phyloP scores from a whole-genome alignment of 1,284 basidiomycete genomes.

The Cryptococcus sp. region DNA sequence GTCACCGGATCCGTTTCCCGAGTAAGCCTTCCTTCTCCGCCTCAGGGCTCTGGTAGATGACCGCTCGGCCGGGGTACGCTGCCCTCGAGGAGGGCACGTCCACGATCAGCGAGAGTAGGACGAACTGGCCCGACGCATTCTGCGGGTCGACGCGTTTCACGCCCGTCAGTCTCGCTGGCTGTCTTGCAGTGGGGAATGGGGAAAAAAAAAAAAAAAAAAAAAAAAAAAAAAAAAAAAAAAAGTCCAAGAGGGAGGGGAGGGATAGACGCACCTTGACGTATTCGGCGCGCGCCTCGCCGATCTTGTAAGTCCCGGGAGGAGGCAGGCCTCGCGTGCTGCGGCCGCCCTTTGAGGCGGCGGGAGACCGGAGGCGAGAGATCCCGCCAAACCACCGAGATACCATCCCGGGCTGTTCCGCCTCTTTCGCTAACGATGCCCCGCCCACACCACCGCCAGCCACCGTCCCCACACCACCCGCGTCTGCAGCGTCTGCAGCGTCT shows the following conservation, averaged over 20 bases:
- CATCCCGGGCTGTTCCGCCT: not conserved
- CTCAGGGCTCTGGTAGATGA: conserved; percentile 44
- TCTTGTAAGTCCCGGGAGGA: conserved; percentile 48
- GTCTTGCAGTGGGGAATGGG: no score
- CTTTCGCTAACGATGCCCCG: not conserved
- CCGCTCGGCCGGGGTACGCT: conserved; percentile 40
- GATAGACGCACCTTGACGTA: conserved; percentile 44
- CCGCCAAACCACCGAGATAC: conserved; percentile 12
- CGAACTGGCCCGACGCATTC: conserved; percentile 43
- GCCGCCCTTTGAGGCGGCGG: not conserved
- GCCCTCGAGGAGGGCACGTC: conserved; percentile 42
- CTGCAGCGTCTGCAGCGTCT: no score
- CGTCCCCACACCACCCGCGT: not conserved
- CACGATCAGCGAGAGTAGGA: conserved; percentile 43
- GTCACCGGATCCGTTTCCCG: conserved; percentile 17
- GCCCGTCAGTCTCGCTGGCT: no score
- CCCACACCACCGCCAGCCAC: no score
- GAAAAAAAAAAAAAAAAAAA: no score
- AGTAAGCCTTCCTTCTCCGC: conserved; percentile 44
- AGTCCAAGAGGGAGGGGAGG: not conserved
- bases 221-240: no score
- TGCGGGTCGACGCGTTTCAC: no score
- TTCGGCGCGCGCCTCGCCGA: conserved; percentile 47
- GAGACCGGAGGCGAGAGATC: conserved; percentile 7
- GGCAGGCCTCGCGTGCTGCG: conserved; percentile 23